Evolutionary conservation across 805 yeast species (phyloP), one percentile per base, ranked within the genome.

Genomic region (Kazachstania viticola): DNA sequence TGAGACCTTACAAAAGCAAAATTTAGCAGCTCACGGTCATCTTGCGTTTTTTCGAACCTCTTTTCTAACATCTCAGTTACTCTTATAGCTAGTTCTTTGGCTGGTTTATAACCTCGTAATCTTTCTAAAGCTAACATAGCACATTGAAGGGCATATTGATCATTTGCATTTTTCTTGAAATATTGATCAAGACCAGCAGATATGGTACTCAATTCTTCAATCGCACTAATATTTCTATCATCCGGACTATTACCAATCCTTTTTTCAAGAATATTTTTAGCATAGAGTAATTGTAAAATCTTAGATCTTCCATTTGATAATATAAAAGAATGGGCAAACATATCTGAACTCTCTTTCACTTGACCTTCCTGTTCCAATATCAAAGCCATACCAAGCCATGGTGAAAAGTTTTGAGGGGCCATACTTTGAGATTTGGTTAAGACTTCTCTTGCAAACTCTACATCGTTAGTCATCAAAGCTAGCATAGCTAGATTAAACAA

Each of bases 361-460:
- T 76, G 67, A 2, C 79, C 82, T 9, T 49, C 42, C 1, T 64
- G 69, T 34, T 70, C 68, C 5, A 66, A 58, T 1, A 71, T 63
- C 22, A 88, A 49, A 0, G 95, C 96, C 46, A 77, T 75, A 1
- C 95, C 95, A 21, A 81, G 51, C 97, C 97, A 91, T 0, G 95
- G 71, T 5, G 62, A 63, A 0, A 81, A 64, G 31, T 66, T 68
- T 32, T 75, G 79, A 3, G 98, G 96, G 3, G 87, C 78, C 9
- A 83, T 61, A 14, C 94, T 74, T 44, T 81, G 88, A 0, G 91
- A 79, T 39, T 83, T 69, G 25, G 65, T 59, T 37, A 80, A 74
- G 0, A 93, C 75, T 38, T 78, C 76, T 27, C 67, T 65, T 0
- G 97, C 91, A 25, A 91, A 67, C 22, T 69, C 77, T 6, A 63